These are phyloP conservation scores for Blastocystis hominis DNA, from an alignment of 352 stramenopile species.

Conservation along the genomic window DNA sequence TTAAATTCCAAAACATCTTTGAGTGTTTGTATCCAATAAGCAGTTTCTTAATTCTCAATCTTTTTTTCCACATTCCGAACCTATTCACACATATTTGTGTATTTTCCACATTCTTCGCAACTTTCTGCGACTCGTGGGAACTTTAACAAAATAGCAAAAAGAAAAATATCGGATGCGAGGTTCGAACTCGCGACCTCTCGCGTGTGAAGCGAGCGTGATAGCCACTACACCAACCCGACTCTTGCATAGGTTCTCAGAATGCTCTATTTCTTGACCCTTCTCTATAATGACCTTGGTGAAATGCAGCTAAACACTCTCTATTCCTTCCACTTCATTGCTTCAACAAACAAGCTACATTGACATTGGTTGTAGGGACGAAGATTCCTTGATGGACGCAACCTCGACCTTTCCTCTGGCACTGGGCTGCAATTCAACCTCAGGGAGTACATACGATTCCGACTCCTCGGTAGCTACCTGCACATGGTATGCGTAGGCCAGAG, in stretches of 20 bases:
- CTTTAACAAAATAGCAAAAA: not conserved
- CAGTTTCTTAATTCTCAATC: not conserved
- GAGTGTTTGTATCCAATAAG: not conserved
- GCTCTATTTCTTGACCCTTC: not conserved
- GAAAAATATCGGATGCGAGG: constrained; percentile 57
- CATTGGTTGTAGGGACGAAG: not conserved
- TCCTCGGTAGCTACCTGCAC: constrained; percentile 44
- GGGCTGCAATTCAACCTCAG: constrained; percentile 15
- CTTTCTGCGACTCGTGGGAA: not conserved
- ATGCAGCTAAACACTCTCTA: too few relatives aligned
- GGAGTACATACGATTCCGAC: constrained; percentile 23
- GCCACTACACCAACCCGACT: constrained; percentile 57
- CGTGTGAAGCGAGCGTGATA: constrained; percentile 58
- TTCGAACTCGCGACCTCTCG: constrained; percentile 56
- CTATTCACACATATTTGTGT: too few relatives aligned
- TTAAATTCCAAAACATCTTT: not conserved
- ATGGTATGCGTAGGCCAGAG: constrained; percentile 20
- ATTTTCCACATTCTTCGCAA: too few relatives aligned
- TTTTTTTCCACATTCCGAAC: too few relatives aligned
- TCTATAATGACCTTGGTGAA: not conserved
- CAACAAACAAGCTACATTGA: not conserved
- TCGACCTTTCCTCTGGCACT: not conserved
- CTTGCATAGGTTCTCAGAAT: too few relatives aligned
- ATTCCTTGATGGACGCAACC: not conserved
- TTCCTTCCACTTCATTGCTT: not conserved